Evolutionary conservation across 768 basidiomycete genomes (phyloP), one percentile per base, ranked within the genome.

Genomic region (Naganishia antarctica): DNA sequence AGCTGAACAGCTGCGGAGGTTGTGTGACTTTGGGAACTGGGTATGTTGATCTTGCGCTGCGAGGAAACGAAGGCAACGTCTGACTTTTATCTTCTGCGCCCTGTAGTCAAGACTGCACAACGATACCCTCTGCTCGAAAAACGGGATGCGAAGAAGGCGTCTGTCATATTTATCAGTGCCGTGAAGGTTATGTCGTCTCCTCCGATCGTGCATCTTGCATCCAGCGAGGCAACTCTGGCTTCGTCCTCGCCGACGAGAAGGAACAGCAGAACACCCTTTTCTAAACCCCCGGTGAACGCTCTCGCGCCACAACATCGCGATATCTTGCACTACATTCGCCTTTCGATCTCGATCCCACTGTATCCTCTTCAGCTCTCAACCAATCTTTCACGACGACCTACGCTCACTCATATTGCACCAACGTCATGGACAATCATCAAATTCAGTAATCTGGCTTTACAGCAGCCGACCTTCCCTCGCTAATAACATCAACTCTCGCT

Each of bases 1-100:
- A 79, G 61, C 61, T 73, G 53, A 73, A 71, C 29, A 72, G 69
- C 46, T 79, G 78, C 66, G 78, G 78, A 21, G 78, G 76, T 18
- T 79, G 78, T 69, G 65, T 74, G 29, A 69, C 70, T 4, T 64
- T 79, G 16, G 76, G 75, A 32, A 26, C 64, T 28, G 29, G 44
- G 50, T 43, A 51, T 40, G 53, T 15, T 15, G 37, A 18, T 21
- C 4, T 7, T 9, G 12, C 23, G 13, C 32, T 0, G 1, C 12
- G 5, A 25, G 3, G 32, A 41, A n/a, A 25, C 3, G 53, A 25
- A 6, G 13, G 7, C 37, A 40, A 8, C 21, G 58, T 61, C 46
- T 62, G 32, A 23, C 26, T 13, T 41, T 18, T 49, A 1, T 29
- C 47, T 43, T 2, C 12, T 18, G 15, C 23, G 1, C 47, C n/a